These are phyloP conservation scores for Adansonia grandidieri DNA, from an alignment of 441 rosid genomes.

Conservation along the genomic window DNA sequence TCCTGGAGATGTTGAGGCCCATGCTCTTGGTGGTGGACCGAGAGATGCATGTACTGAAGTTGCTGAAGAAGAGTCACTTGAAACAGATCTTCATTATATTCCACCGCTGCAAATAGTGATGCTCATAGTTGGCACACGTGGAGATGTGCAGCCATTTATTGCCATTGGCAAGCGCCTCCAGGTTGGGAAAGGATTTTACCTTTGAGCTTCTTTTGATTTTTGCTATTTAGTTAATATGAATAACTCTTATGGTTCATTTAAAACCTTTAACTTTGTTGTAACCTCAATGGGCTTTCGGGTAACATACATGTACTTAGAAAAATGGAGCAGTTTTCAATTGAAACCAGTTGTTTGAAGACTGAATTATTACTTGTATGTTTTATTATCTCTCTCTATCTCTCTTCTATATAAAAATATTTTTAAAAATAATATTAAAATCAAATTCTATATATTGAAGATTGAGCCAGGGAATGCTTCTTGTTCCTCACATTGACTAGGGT, in stretches of 20 bases:
- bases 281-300: constrained; percentile 1
- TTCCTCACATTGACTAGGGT: not conserved
- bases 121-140: constrained; percentile 96
- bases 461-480: not conserved
- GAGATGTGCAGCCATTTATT: constrained; percentile 98
- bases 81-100: constrained; percentile 65
- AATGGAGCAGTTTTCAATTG: not conserved
- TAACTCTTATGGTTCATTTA: not conserved
- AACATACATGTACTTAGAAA: constrained; percentile 3
- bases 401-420: not conserved
- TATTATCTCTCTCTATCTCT: not conserved
- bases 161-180: constrained; percentile 94
- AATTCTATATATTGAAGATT: constrained; percentile 10
- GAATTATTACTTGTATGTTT: not conserved
- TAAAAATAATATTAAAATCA: not conserved
- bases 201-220: not conserved
- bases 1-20: constrained; percentile 73
- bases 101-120: constrained; percentile 93
- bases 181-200: constrained; percentile 47
- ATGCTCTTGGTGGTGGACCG: constrained; percentile 38
- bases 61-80: constrained; percentile 66
- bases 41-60: constrained; percentile 43
- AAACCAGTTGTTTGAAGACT: not conserved
- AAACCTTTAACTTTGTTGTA: constrained; percentile 13
- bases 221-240: not conserved